These are phyloP conservation scores for Claviceps humidiphila DNA, from an alignment of 2,329 filamentous ascomycete species.

Conservation along the genomic window DNA sequence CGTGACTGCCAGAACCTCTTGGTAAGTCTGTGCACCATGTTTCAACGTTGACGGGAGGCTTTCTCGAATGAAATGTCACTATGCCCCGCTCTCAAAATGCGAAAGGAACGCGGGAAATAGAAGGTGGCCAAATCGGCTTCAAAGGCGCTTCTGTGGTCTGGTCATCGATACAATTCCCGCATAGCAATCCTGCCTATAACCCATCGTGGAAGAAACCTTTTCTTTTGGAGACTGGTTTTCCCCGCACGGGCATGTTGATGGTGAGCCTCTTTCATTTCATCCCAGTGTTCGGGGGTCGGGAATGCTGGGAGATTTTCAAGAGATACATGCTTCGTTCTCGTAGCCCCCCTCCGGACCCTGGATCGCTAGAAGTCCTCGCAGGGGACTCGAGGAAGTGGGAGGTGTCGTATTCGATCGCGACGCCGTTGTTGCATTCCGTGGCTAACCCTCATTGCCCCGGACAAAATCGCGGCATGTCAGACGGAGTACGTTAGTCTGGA, in stretches of 20 bases:
- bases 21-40: constrained; percentile 18
- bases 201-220: constrained; percentile 24
- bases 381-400: too few relatives aligned
- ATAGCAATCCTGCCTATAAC: constrained; percentile 30
- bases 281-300: constrained; percentile 33
- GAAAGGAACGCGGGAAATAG: constrained; percentile 31
- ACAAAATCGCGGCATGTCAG: too few relatives aligned
- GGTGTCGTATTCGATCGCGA: too few relatives aligned
- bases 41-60: not conserved
- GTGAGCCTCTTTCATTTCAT: constrained; percentile 28
- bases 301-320: constrained; percentile 34
- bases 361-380: too few relatives aligned
- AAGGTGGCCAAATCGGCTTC: constrained; percentile 45
- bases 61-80: not conserved
- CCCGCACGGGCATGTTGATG: constrained; percentile 13
- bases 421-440: too few relatives aligned
- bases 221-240: constrained; percentile 27
- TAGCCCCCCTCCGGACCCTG: not conserved
- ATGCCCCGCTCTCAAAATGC: not conserved
- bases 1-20: constrained; percentile 43
- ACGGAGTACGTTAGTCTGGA: too few relatives aligned
- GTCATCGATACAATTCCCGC: constrained; percentile 58
- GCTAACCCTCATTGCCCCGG: too few relatives aligned
- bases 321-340: constrained; percentile 28
- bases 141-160: constrained; percentile 36